These are phyloP conservation scores for Colletotrichum chlorophyti DNA, from an alignment of 2,329 filamentous ascomycete species.

Conservation along the genomic window DNA sequence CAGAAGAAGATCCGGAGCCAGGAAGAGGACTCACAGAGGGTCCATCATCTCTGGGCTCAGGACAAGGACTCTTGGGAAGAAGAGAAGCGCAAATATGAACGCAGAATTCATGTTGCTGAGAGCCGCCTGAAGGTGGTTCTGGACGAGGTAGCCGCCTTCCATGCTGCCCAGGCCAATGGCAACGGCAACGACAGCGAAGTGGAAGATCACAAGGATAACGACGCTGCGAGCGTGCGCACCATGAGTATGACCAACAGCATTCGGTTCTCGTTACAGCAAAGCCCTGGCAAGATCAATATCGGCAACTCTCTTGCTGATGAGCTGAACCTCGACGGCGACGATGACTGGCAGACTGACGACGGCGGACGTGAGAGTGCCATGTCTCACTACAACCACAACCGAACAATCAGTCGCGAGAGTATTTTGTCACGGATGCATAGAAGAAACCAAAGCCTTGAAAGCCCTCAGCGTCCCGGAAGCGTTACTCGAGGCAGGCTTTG, in stretches of 20 bases:
- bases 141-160: conserved; percentile 80
- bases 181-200: conserved; percentile 60
- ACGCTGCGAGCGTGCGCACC: conserved; percentile 75
- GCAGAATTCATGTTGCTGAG: conserved; percentile 89
- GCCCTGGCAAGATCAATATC: conserved; percentile 58
- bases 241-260: conserved; percentile 77
- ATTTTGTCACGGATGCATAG: conserved; percentile 55
- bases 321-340: conserved; percentile 84
- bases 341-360: conserved; percentile 73
- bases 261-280: conserved; percentile 73
- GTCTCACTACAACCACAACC: conserved; percentile 57
- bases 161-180: conserved; percentile 58
- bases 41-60: conserved; percentile 80
- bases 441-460: conserved; percentile 66
- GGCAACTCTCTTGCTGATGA: conserved; percentile 89
- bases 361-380: conserved; percentile 71
- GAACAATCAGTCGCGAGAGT: conserved; percentile 66
- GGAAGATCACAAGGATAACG: conserved; percentile 71
- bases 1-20: conserved; percentile 81
- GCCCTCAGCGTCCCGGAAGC: conserved; percentile 61
- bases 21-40: conserved; percentile 82
- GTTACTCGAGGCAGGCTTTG: conserved; percentile 59
- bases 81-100: conserved; percentile 82
- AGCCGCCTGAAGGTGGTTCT: conserved; percentile 82
- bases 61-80: conserved; percentile 88